Evolutionary conservation across 2,329 filamentous ascomycete genomes (phyloP).

Genomic region (Fusarium scirpi): DNA sequence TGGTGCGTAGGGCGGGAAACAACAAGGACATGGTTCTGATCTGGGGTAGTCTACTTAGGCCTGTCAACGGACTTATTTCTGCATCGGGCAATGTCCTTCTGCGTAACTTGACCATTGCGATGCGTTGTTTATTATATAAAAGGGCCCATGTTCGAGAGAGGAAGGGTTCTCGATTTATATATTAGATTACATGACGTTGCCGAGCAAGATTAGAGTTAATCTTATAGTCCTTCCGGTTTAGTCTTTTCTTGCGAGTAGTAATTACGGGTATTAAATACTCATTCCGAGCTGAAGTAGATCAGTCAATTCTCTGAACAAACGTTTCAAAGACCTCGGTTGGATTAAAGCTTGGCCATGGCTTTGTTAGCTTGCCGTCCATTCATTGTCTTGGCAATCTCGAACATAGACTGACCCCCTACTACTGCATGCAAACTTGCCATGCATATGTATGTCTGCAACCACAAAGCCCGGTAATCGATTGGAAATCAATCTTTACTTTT

Average conservation of each 20-base stretch:
- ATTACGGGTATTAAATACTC: background rate
- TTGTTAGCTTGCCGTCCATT: background rate
- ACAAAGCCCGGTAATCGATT: background rate
- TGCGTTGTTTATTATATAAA: conserved; percentile 3
- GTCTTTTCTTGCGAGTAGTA: background rate
- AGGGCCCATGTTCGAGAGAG: background rate
- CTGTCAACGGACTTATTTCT: background rate
- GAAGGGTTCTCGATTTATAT: background rate
- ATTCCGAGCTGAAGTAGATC: background rate
- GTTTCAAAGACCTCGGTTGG: background rate
- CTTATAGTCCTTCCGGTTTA: background rate
- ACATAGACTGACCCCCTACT: background rate
- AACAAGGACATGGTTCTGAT: background rate
- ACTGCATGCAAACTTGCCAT: background rate
- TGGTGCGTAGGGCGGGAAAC: background rate
- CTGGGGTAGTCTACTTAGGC: conserved; percentile 2
- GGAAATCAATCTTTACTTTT: background rate
- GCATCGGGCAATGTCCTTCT: background rate
- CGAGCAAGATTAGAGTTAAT: background rate
- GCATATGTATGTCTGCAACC: background rate
- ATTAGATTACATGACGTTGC: background rate
- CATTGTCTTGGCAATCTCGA: background rate
- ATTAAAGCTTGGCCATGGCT: background rate
- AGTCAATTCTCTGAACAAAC: background rate
- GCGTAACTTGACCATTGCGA: background rate